These are phyloP conservation scores for Annulohypoxylon stygium DNA, from an alignment of 495 filamentous ascomycete species.

Conservation along the genomic window DNA sequence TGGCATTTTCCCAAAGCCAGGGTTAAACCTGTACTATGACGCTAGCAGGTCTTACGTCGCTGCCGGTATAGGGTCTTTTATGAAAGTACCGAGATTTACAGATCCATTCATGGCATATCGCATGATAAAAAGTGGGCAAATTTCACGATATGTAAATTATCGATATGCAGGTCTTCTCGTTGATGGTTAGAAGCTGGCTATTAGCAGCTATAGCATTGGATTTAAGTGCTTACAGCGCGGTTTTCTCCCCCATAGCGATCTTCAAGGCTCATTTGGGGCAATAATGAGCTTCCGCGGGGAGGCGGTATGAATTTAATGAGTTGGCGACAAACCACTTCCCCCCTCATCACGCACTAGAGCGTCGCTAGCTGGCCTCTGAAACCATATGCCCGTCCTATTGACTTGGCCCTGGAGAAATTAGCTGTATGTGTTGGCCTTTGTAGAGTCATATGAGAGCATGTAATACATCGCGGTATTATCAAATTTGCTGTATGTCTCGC, in stretches of 20 bases:
- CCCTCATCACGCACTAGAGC: conserved; percentile 2
- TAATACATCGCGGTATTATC: conserved; percentile 8
- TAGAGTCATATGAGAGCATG: conserved; percentile 18
- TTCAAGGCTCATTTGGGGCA: conserved; percentile 1
- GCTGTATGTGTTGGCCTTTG: not conserved
- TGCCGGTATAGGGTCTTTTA: not conserved
- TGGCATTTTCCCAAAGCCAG: not conserved
- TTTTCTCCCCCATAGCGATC: not conserved
- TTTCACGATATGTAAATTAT: conserved; percentile 4
- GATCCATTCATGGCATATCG: conserved; percentile 4
- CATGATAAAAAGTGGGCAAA: conserved; percentile 2
- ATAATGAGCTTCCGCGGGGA: not conserved
- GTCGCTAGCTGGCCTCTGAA: not conserved
- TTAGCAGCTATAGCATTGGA: not conserved
- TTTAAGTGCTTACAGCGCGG: not conserved
- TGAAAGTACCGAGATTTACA: conserved; percentile 6
- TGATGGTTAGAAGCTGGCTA: not conserved
- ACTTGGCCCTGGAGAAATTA: conserved; percentile 16
- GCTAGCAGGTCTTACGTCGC: not conserved
- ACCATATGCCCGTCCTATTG: not conserved
- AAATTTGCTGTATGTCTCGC: conserved; percentile 18
- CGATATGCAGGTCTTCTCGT: not conserved
- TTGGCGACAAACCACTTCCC: not conserved
- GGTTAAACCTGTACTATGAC: not conserved
- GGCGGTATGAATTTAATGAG: not conserved